Evolutionary conservation across 495 filamentous ascomycete genomes (phyloP).

Genomic region (Talaromyces adpressus): DNA sequence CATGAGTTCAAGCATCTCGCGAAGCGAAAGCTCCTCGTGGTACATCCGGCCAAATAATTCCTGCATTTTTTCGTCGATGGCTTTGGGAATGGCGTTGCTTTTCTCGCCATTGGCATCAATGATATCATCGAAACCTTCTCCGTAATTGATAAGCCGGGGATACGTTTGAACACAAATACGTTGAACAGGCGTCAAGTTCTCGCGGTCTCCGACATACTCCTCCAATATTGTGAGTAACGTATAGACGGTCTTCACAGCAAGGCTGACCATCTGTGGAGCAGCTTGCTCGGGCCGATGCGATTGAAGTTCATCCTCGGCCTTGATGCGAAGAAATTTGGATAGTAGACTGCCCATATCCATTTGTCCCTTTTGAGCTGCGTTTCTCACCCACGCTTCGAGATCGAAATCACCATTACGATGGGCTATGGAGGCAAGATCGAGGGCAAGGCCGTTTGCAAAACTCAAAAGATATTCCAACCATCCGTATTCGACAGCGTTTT

Average conservation of each 20-base stretch:
- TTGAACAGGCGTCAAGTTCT: slow-evolving; percentile 60
- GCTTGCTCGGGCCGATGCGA: slow-evolving; percentile 57
- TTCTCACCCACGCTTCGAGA: slow-evolving; percentile 72
- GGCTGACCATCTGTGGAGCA: slow-evolving; percentile 56
- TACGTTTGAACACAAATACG: slow-evolving; percentile 86
- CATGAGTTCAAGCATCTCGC: slow-evolving; percentile 73
- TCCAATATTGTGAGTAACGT: slow-evolving; percentile 72
- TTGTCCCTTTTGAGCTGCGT: slow-evolving; percentile 48
- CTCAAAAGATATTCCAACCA: slow-evolving; percentile 79
- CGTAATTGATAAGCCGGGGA: slow-evolving; percentile 94
- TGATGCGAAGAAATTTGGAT: slow-evolving; percentile 69
- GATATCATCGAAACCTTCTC: slow-evolving; percentile 81
- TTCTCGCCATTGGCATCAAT: slow-evolving; percentile 77
- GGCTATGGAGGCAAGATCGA: slow-evolving; percentile 85
- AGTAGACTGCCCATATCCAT: slow-evolving; percentile 57
- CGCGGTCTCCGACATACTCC: slow-evolving; percentile 50
- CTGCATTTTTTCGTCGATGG: slow-evolving; percentile 85
- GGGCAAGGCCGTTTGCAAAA: slow-evolving; percentile 69
- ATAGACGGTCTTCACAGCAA: slow-evolving; percentile 79
- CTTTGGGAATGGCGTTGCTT: slow-evolving; percentile 68
- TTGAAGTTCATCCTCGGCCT: slow-evolving; percentile 72
- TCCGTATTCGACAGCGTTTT: slow-evolving; percentile 65
- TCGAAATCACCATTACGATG: slow-evolving; percentile 76
- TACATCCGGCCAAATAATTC: slow-evolving; percentile 97
- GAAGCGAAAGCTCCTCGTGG: slow-evolving; percentile 72